Base-by-base conservation (phyloP, 2,329 filamentous ascomycete species). In the Xylariaceae sp. region DNA sequence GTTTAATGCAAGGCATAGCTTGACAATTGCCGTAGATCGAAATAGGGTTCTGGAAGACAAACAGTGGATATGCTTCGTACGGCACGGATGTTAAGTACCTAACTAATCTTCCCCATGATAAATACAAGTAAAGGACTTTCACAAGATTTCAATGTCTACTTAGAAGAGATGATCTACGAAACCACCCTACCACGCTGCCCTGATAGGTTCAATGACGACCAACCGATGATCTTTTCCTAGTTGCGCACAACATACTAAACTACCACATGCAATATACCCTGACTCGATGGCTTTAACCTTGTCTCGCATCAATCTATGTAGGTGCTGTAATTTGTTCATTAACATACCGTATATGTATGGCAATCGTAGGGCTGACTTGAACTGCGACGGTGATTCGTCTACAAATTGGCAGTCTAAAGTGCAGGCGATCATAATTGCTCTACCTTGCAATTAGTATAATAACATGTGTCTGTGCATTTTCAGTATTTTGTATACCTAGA, bases 361-460 rank as follows among this genome's bases (percentile, higher is more conserved):
- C 54, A 52, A 23, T 56, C 50, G 48, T 62, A 62, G 57, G 60
- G 60, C 60, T 62, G 60, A 62, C 54, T 50, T 60, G 60, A 58
- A 57, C 60, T 62, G 57, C 57, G 57, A 62, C 54, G 50, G 54
- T 60, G 47, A 56, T 49, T 40, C 49, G 3, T 29, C 42, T 18
- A 41, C 19, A 10, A 18, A 20, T 23, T 23, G 37, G 32, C 32
- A 50, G 16, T 20, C 37, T 4, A 26, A 23, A 45, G 20, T 26
- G 45, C 32, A 44, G 29, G 44, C 19, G 32, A 44, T 18, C 20
- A 45, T 45, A n/a, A 44, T 40, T 21, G 40, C 18, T 40, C 16
- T 48, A 44, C 41, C 45, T 56, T 44, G 45, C 23, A 50, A 52
- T 55, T 51, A 23, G n/a, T n/a, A n/a, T n/a, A n/a, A n/a, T 45